Evolutionary conservation across 768 basidiomycete genomes (phyloP).

Genomic region (Dentipellis sp.): DNA sequence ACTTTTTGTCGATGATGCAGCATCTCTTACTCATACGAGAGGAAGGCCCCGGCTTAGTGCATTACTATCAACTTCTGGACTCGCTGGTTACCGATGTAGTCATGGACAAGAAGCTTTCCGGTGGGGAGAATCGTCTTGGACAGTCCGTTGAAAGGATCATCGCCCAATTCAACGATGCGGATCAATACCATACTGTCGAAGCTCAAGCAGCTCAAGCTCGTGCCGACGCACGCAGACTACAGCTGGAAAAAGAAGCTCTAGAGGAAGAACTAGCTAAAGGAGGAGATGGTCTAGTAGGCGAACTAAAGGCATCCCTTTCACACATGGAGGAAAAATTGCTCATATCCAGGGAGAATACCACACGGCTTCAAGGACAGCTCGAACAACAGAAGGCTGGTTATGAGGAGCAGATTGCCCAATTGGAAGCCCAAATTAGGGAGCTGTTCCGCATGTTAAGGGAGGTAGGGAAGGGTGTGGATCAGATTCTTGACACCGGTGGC

Average conservation of each 20-base stretch:
- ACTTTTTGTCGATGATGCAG: conserved; percentile 91
- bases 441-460: conserved; percentile 91
- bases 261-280: conserved; percentile 78
- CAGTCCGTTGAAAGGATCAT: conserved; percentile 85
- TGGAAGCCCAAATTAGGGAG: conserved; percentile 89
- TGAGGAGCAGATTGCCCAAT: conserved; percentile 79
- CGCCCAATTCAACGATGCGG: conserved; percentile 83
- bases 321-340: conserved; percentile 71
- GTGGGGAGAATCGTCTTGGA: conserved; percentile 79
- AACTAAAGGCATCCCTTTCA: conserved; percentile 60
- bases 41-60: conserved; percentile 74
- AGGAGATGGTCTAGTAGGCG: conserved; percentile 76
- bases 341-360: conserved; percentile 70
- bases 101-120: conserved; percentile 80
- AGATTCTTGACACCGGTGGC: conserved; percentile 50
- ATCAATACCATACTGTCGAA: conserved; percentile 69
- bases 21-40: conserved; percentile 87
- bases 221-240: conserved; percentile 50
- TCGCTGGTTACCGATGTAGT: conserved; percentile 86
- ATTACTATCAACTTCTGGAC: conserved; percentile 89
- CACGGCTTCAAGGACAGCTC: conserved; percentile 68
- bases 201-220: conserved; percentile 68
- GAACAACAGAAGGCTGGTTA: conserved; percentile 70
- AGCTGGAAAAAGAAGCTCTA: conserved; percentile 74
- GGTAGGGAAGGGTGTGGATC: conserved; percentile 66